Evolutionary conservation across 2,329 filamentous ascomycete genomes (phyloP).

Genomic region (Penicillium sp.): DNA sequence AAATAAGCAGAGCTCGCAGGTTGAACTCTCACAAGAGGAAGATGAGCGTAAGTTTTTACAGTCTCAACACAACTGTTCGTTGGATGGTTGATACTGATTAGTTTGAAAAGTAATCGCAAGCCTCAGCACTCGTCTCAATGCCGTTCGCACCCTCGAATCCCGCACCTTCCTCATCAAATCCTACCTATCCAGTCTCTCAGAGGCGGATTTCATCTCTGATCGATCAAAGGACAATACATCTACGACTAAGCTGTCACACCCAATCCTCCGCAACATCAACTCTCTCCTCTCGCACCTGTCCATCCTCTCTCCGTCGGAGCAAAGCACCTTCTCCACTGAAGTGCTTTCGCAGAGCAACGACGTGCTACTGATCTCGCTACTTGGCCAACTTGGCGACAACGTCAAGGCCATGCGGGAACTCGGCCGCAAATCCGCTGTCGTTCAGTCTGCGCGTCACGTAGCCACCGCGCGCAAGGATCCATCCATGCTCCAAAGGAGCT

Average conservation of each 20-base stretch:
- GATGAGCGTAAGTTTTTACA: slow-evolving; percentile 55
- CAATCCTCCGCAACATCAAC: slow-evolving; percentile 82
- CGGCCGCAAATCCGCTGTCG: slow-evolving; percentile 67
- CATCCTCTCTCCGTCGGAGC: slow-evolving; percentile 71
- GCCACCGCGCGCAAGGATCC: slow-evolving; percentile 23
- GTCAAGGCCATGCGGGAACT: slow-evolving; percentile 69
- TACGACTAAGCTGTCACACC: slow-evolving; percentile 62
- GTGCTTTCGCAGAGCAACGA: slow-evolving; percentile 78
- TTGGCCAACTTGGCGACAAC: slow-evolving; percentile 72
- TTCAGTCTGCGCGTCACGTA: slow-evolving; percentile 47
- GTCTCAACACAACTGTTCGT: background rate
- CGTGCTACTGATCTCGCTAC: slow-evolving; percentile 71
- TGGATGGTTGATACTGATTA: slow-evolving; percentile 14
- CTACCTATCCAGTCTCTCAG: slow-evolving; percentile 74
- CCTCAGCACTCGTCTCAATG: slow-evolving; percentile 84
- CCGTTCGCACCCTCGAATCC: slow-evolving; percentile 86
- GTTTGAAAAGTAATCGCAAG: slow-evolving; percentile 54
- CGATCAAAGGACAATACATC: slow-evolving; percentile 28
- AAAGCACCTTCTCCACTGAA: slow-evolving; percentile 65
- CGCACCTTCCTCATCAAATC: slow-evolving; percentile 68
- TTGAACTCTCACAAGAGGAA: slow-evolving; percentile 56
- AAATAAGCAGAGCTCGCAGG: slow-evolving; percentile 29
- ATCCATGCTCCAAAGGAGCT: slow-evolving; percentile 20
- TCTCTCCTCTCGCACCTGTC: slow-evolving; percentile 80
- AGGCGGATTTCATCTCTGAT: slow-evolving; percentile 55